A percentile compares a stretch with the other conserved stretches of the same genome.
Evolutionary conservation across 192 early-diverging fungal genomes (phyloP).

Genomic region (Mortierella antarctica): DNA sequence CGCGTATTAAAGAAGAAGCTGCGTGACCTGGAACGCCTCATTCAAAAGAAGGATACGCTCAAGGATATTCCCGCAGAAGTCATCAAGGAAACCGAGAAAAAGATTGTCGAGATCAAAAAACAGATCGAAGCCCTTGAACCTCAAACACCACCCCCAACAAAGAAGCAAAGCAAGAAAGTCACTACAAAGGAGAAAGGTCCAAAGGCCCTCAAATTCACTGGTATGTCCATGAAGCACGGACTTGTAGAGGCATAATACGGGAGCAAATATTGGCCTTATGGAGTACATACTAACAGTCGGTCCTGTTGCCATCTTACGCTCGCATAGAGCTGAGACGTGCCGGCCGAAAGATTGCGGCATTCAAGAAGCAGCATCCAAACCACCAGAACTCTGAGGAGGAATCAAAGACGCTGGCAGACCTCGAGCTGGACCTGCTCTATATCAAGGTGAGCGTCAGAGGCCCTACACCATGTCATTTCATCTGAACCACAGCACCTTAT

Average conservation of each 20-base stretch:
- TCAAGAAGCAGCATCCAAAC: conserved; percentile 46
- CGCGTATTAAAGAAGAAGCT: conserved; percentile 41
- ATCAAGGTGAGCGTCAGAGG: conserved; percentile 25
- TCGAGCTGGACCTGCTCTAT: conserved; percentile 36
- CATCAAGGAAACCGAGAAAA: conserved; percentile 30
- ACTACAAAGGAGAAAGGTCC: not conserved
- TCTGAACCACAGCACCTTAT: not conserved
- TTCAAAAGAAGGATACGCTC: conserved; percentile 36
- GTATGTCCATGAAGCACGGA: not conserved
- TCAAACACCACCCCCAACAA: not conserved
- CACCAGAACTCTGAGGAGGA: conserved; percentile 22
- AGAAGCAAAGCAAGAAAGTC: not conserved
- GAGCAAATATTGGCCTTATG: not conserved
- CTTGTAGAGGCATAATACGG: not conserved
- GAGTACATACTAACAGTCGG: not conserved
- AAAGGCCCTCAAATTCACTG: conserved; percentile 31
- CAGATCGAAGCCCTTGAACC: conserved; percentile 27
- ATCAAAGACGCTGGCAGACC: conserved; percentile 19
- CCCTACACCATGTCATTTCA: not conserved
- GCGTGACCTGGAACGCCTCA: conserved; percentile 38
- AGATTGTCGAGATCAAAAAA: conserved; percentile 26
- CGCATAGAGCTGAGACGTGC: conserved; percentile 39
- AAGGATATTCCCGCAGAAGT: conserved; percentile 40
- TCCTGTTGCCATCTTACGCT: not conserved
- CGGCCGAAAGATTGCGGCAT: conserved; percentile 31